Evolutionary conservation across 148 eudicot genomes (phyloP), one percentile per base, ranked within the genome.

Genomic region (Hydrangea macrophylla): DNA sequence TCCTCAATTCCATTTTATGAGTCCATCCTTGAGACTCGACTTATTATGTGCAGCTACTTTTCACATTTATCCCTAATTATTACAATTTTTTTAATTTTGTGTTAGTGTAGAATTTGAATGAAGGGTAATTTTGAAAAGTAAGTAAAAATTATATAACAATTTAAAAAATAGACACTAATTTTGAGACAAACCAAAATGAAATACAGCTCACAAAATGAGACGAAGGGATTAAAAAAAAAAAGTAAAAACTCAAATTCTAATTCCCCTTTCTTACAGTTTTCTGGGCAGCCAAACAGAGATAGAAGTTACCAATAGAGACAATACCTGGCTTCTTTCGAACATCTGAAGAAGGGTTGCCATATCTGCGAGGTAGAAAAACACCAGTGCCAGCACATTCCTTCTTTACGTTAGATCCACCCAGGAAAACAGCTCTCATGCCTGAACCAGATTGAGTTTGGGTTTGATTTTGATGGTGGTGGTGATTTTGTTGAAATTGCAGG

Each of bases 341-440:
- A 20, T 82, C 91, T 0, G 88, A 22, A n/a, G n/a, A n/a, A 32
- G 70, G 18, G 17, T 48, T 48, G 0, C 59, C 76, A 2, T 63
- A 71, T 60, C 85, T 53, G 28, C 96, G 84, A 17, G 97, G 97
- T 1, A 92, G 39, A 57, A 92, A 92, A 0, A 92, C 97, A 0
- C 97, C 97, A 0, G 97, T 92, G 1, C 97, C 97, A 3, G 84
- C 78, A 0, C 91, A 86, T 64, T 71, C 79, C 40, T 73, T 76
- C 67, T 82, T 88, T 31, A 70, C 65, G 1, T 65, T 73, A 39
- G 74, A 40, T 13, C 83, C 79, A 37, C 80, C 77, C 0, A 50
- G 68, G n/a, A 39, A 65, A 11, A 69, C 33, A 17, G 74, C 54
- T 7, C 73, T 60, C 71, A 76, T 59, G 20, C 60, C 73, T 10